Base-by-base conservation (phyloP, 768 basidiomycete genomes). In the Melanogaster broomeanus region DNA sequence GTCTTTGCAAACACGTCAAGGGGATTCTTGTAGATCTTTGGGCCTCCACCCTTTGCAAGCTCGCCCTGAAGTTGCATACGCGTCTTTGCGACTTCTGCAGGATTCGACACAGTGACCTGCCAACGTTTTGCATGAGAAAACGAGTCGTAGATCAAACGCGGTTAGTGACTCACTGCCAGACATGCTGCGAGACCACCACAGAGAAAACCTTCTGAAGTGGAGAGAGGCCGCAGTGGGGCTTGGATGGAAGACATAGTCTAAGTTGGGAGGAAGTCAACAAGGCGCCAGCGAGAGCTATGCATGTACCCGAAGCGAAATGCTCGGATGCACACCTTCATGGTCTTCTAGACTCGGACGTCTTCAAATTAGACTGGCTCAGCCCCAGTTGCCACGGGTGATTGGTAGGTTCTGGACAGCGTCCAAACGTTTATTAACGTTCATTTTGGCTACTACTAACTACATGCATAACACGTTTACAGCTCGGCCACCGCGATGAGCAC, bases 11-110 rank as follows among this genome's bases (percentile, higher is more conserved):
- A 72, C 13, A 90, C 93, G 62, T 98, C 95, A 37, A 93, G 53
- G n/a, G 87, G 89, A 65, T 86, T 90, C 53, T 82, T 90, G 75
- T 99, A 99, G 3, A 98, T 90, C 64, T 84, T 90, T 57, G 68
- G 56, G 15, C 77, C 78, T 9, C 87, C 83, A 7, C 71, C 78
- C 63, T 88, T 93, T 30, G 89, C 84, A 11, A 99, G 82, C 69
- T 98, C 97, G 22, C 96, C 97, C 65, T 98, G 94, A 22, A 99
- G 80, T 68, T 99, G 97, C 45, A 99, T 73, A 49, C 96, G 87
- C 37, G 97, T 98, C 72, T 98, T 98, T 40, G 90, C 89, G 19
- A 71, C 65, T 60, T 88, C 87, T 5, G 85, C 85, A 12, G 87
- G 84, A 58, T 90, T 90, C 5, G 88, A 89, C 48, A 90, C 72